Evolutionary conservation across 257 asterid genomes (phyloP), one percentile per base, ranked within the genome.

Genomic region (Rhazya stricta): DNA sequence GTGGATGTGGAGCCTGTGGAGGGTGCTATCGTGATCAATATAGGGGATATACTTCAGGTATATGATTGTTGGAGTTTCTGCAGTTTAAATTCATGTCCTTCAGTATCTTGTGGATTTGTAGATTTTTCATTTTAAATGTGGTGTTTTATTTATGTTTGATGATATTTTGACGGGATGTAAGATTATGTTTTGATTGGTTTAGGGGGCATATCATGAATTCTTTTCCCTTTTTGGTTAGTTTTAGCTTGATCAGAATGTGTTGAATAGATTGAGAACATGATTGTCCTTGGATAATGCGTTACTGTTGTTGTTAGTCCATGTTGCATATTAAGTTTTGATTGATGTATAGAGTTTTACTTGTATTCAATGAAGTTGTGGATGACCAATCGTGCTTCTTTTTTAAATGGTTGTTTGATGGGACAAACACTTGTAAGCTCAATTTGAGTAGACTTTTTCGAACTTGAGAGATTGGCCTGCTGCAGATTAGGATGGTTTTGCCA

Each of bases 11-110:
- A 83, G 65, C 89, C 89, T 5, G 76, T 83, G 9, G 79, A 66
- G 2, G 89, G 86, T 41, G 87, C 81, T 11, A 77, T 85, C 53
- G 77, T 85, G 21, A 75, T 85, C 43, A 85, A 85, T 42, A 77
- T 85, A 57, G 89, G 87, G 41, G 89, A 85, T 76, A 76, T 79
- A 42, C 85, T 85, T 48, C 86, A 85, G 89, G 87, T 85, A 79
- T 1, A 25, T 57, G 30, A 23, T 23, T 3, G 0, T 54, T 54
- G 32, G 30, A 54, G 30, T 5, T 54, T 54, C n/a, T 54, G 62
- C 30, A 54, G 0, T 54, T n/a, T 7, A 3, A n/a, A 54, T 54
- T 7, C 11, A 54, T 6, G 12, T 19, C 6, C 25, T 51, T 18
- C 27, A 21, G 4, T 9, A n/a, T 54, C 62, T 54, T 23, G 62